Evolutionary conservation across 2,329 filamentous ascomycete species (phyloP).

Genomic region (Fusarium sp.): DNA sequence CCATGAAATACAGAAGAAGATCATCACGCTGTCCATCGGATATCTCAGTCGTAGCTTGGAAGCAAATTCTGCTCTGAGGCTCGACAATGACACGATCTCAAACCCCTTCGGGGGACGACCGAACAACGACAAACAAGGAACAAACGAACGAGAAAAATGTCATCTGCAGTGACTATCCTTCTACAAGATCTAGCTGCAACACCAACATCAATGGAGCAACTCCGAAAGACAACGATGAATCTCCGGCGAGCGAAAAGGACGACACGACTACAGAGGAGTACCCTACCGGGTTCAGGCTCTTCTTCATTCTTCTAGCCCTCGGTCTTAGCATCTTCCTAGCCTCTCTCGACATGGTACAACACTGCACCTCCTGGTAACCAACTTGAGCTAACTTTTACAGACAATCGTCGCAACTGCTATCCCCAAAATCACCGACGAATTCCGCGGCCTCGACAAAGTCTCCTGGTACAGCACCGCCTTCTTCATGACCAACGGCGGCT

Average conservation of each 20-base stretch:
- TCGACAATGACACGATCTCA: neutral
- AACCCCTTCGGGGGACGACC: neutral
- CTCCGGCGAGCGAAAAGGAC: neutral
- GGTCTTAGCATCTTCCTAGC: conserved; percentile 62
- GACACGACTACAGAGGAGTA: conserved; percentile 45
- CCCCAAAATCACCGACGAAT: conserved; percentile 66
- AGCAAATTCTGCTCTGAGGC: neutral
- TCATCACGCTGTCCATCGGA: neutral
- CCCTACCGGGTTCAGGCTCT: conserved; percentile 53
- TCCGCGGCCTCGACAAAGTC: conserved; percentile 64
- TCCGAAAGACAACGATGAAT: neutral
- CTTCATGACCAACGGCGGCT: conserved; percentile 60
- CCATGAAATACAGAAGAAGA: neutral
- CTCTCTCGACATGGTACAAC: conserved; percentile 59
- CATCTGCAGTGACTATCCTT: neutral
- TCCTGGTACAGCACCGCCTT: conserved; percentile 71
- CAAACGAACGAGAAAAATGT: neutral
- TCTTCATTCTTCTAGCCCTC: conserved; percentile 61
- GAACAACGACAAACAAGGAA: neutral
- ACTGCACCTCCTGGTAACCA: neutral
- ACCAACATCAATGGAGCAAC: neutral
- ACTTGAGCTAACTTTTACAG: conserved; percentile 41
- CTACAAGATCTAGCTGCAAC: neutral
- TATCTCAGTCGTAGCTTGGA: neutral
- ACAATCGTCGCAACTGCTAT: conserved; percentile 71